phyloP scores from a whole-genome alignment of 345 rosid genomes.

The Mallotus nudiflorus region DNA sequence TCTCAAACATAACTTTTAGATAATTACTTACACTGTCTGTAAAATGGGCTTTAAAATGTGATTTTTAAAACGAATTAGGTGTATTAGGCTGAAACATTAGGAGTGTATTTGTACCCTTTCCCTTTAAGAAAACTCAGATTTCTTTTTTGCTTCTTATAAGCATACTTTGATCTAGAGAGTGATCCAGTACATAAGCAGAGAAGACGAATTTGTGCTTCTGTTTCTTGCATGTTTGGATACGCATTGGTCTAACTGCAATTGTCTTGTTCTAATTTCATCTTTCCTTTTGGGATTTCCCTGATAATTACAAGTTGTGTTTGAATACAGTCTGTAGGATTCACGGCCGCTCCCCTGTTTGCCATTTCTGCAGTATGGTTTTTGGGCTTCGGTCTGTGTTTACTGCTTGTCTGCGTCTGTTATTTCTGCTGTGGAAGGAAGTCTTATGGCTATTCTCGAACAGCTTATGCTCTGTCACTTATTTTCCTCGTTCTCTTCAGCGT shows the following conservation, averaged over 20 bases:
- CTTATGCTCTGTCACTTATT: slow-evolving; percentile 68
- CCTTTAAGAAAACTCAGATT: too few species aligned
- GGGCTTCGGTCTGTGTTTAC: slow-evolving; percentile 66
- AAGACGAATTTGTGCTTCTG: too few species aligned
- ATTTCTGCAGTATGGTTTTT: slow-evolving; percentile 72
- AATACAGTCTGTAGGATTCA: slow-evolving; percentile 84
- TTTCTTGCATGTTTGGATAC: too few species aligned
- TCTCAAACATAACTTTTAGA: too few species aligned
- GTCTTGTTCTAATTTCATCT: neutral
- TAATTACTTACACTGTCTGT: too few species aligned
- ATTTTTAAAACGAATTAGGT: too few species aligned
- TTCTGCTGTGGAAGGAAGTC: slow-evolving; percentile 49
- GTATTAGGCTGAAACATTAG: too few species aligned
- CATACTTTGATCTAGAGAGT: too few species aligned
- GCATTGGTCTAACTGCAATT: neutral
- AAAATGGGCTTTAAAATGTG: too few species aligned
- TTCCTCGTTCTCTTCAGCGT: slow-evolving; percentile 66
- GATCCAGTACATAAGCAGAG: too few species aligned
- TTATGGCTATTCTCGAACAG: slow-evolving; percentile 57
- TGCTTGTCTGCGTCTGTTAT: slow-evolving; percentile 46
- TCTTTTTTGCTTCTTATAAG: too few species aligned
- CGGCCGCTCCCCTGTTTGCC: slow-evolving; percentile 71
- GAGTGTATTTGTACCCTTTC: too few species aligned
- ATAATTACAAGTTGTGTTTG: slow-evolving; percentile 19
- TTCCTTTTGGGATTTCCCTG: neutral